Percentiles rank a stretch among this genome's conserved stretches.
Conservation (phyloP, 257 asterid genomes). For the Nicotiana sylvestris region DNA sequence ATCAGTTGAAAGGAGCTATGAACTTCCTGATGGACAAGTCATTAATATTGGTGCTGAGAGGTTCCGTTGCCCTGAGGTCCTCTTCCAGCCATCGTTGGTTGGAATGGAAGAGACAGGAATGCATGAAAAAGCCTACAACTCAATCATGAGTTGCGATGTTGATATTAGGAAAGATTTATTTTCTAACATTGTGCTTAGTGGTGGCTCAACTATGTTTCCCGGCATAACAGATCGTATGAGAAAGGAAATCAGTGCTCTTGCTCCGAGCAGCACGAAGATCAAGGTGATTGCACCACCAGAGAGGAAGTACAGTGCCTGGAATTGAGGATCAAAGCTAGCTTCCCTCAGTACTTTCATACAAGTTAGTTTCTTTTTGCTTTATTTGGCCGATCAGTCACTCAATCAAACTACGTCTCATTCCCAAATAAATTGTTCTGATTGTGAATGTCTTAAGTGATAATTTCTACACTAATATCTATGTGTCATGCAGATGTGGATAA, state of each 20-base stretch:
- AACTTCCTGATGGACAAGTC: not conserved
- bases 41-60: not conserved
- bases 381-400: not conserved
- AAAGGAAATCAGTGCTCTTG: not conserved
- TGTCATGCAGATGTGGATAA: conserved; percentile 9
- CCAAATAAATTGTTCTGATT: not conserved
- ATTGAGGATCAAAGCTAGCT: not conserved
- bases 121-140: not conserved
- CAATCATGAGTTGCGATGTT: not conserved
- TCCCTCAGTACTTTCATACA: not conserved
- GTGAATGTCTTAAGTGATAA: no score
- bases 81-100: conserved; percentile 8
- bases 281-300: not conserved
- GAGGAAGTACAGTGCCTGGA: not conserved
- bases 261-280: not conserved
- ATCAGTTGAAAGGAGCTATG: not conserved
- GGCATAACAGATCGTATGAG: conserved; percentile 8
- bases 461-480: not conserved
- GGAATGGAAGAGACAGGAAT: not conserved
- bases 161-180: not conserved
- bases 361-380: not conserved
- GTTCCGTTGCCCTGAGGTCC: conserved; percentile 14
- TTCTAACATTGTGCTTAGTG: not conserved
- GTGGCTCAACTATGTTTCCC: conserved; percentile 2
- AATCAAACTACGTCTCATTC: not conserved